Evolutionary conservation across 257 asterid genomes (phyloP).

Genomic region (Jasminum sambac): DNA sequence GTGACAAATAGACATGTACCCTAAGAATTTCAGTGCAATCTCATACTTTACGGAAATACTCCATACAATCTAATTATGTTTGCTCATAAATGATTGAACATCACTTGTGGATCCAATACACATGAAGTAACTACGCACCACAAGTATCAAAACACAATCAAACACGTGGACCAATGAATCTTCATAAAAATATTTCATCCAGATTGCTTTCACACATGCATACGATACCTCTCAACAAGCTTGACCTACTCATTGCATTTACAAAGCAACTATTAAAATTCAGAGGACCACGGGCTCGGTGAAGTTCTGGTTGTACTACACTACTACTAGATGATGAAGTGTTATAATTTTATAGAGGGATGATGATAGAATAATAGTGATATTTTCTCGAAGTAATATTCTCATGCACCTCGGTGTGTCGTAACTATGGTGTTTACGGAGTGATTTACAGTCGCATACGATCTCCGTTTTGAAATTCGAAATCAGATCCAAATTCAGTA

Average conservation of each 20-base stretch:
- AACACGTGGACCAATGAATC: constrained; percentile 31
- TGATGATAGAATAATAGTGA: too few relatives aligned
- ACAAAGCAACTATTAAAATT: not conserved
- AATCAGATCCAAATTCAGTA: too few relatives aligned
- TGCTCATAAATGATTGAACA: constrained; percentile 5
- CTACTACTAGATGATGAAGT: too few relatives aligned
- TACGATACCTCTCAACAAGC: not conserved
- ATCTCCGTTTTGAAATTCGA: too few relatives aligned
- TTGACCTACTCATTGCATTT: not conserved
- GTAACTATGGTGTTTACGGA: too few relatives aligned
- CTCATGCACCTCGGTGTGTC: too few relatives aligned
- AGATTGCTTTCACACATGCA: not conserved
- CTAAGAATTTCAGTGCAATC: not conserved
- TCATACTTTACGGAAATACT: not conserved
- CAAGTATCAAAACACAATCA: not conserved
- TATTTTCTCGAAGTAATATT: too few relatives aligned
- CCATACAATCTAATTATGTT: not conserved
- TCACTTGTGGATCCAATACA: constrained; percentile 9
- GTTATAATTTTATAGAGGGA: too few relatives aligned
- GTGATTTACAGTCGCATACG: too few relatives aligned
- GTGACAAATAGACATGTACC: too few relatives aligned
- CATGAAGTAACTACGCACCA: constrained; percentile 19
- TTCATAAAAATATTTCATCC: constrained; percentile 22
- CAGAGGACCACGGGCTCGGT: too few relatives aligned
- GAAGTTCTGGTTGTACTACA: too few relatives aligned